phyloP scores from a whole-genome alignment of 2,329 filamentous ascomycete species.

The Stagonosporopsis chrysanthemi region DNA sequence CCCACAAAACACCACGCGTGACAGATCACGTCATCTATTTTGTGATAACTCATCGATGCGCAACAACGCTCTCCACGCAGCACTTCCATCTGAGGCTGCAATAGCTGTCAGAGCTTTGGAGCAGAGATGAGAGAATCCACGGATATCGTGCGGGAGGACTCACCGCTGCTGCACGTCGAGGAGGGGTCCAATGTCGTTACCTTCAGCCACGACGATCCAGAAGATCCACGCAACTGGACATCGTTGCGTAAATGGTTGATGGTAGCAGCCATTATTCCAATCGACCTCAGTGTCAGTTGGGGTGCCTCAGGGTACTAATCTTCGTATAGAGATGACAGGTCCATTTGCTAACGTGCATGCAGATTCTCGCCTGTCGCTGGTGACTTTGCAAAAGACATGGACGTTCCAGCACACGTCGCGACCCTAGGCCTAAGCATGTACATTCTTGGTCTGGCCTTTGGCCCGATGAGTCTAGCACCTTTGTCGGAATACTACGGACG shows the following conservation, averaged over 20 bases:
- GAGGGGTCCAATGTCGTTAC: constrained; percentile 20
- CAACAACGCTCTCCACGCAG: not conserved
- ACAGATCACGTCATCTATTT: constrained; percentile 17
- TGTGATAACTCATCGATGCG: not conserved
- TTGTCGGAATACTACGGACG: constrained; percentile 53
- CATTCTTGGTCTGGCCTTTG: constrained; percentile 56
- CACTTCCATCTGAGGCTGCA: not conserved
- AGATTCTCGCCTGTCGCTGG: constrained; percentile 53
- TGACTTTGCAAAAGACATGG: constrained; percentile 55
- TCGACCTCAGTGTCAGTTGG: constrained; percentile 51
- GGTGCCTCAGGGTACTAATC: constrained; percentile 52
- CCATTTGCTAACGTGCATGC: not conserved
- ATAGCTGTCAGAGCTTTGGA: not conserved
- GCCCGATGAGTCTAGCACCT: constrained; percentile 47
- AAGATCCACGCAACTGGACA: constrained; percentile 49
- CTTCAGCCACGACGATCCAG: constrained; percentile 29
- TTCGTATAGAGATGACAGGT: not conserved
- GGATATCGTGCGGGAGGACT: constrained; percentile 12
- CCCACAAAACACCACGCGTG: constrained; percentile 20
- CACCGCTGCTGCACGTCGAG: constrained; percentile 15
- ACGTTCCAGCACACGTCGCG: constrained; percentile 51
- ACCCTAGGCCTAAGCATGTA: constrained; percentile 58
- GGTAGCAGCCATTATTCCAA: constrained; percentile 46
- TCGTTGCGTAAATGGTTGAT: constrained; percentile 46
- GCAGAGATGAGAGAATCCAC: constrained; percentile 9